Evolutionary conservation across 2,329 filamentous ascomycete species (phyloP).

Genomic region (Fusarium nodosum): DNA sequence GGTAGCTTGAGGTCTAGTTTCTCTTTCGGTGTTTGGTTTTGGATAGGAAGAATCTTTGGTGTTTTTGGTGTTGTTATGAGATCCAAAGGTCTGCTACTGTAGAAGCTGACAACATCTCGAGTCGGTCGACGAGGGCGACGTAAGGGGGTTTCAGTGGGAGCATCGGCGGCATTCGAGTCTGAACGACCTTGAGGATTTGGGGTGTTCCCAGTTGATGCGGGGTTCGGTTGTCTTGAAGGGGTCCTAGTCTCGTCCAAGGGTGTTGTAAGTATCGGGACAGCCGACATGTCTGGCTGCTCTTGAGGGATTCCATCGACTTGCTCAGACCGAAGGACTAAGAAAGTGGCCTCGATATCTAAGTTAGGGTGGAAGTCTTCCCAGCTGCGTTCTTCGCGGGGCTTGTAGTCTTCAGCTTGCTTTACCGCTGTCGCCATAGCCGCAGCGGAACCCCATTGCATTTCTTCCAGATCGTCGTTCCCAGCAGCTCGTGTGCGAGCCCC

Average conservation of each 20-base stretch:
- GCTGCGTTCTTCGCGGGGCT: conserved; percentile 93
- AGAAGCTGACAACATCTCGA: conserved; percentile 67
- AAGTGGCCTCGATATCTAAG: conserved; percentile 85
- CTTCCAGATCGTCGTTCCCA: conserved; percentile 67
- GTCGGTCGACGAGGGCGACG: conserved; percentile 60
- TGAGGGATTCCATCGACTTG: conserved; percentile 82
- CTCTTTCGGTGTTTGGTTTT: conserved; percentile 84
- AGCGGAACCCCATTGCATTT: conserved; percentile 85
- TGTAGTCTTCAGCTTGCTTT: conserved; percentile 94
- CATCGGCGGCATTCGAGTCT: conserved; percentile 53
- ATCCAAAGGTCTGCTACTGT: conserved; percentile 63
- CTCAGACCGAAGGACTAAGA: conserved; percentile 83
- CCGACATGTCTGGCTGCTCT: conserved; percentile 56
- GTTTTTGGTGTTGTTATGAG: conserved; percentile 64
- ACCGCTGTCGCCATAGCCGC: conserved; percentile 89
- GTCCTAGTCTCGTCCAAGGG: conserved; percentile 59
- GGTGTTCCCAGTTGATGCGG: conserved; percentile 59
- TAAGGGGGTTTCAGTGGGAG: conserved; percentile 53
- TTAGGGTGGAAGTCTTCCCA: conserved; percentile 99
- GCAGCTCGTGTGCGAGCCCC: conserved; percentile 68
- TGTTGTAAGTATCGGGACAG: conserved; percentile 48
- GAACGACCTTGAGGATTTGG: conserved; percentile 56
- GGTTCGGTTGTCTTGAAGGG: conserved; percentile 62
- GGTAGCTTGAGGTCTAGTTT: conserved; percentile 82
- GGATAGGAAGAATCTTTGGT: conserved; percentile 78